Evolutionary conservation across 768 basidiomycete genomes (phyloP).

Genomic region (Plicaturopsis crispa): DNA sequence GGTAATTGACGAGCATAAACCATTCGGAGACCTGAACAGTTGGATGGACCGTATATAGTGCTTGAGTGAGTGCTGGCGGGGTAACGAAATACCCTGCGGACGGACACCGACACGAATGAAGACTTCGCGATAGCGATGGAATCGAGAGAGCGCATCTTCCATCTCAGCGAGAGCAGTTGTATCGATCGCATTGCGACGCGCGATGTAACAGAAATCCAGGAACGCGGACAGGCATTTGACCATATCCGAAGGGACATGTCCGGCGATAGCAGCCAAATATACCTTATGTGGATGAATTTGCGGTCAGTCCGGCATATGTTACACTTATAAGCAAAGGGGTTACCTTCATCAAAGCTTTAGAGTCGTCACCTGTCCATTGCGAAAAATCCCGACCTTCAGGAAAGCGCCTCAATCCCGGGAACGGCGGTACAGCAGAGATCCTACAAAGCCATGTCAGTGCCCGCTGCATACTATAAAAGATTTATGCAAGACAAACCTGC

Average conservation of each 20-base stretch:
- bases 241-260: constrained; percentile 18
- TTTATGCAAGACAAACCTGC: constrained; percentile 9
- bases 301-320: too few relatives aligned
- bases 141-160: constrained; percentile 9
- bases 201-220: constrained; percentile 24
- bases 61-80: constrained; percentile 22
- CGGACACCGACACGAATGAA: constrained; percentile 11
- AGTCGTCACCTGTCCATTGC: constrained; percentile 32
- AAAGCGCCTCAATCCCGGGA: constrained; percentile 20
- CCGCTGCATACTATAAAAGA: neutral
- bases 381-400: constrained; percentile 22
- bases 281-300: constrained; percentile 2
- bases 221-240: constrained; percentile 15
- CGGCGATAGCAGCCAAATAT: constrained; percentile 19
- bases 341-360: constrained; percentile 33
- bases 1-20: constrained; percentile 27
- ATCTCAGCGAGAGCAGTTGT: constrained; percentile 13
- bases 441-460: constrained; percentile 11
- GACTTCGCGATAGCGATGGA: constrained; percentile 13
- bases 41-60: constrained; percentile 20
- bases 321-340: too few relatives aligned
- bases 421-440: constrained; percentile 18
- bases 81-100: constrained; percentile 16
- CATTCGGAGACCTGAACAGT: constrained; percentile 24
- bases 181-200: constrained; percentile 9